Conservation (phyloP, 768 basidiomycete species). For the Lactarius quietus region DNA sequence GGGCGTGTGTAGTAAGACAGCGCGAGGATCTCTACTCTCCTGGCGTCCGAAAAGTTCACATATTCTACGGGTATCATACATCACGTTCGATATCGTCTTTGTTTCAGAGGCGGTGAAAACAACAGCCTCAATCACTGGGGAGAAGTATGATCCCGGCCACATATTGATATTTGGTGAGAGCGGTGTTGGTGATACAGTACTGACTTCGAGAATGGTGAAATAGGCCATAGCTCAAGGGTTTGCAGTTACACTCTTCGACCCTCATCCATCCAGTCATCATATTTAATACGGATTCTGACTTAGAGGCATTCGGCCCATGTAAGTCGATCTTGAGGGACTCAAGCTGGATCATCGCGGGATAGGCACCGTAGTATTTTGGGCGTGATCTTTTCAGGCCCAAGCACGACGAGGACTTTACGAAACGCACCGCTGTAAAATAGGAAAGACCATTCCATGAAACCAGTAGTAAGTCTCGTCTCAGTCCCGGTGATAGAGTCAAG, state of each 20-base stretch:
- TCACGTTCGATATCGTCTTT: too few species aligned
- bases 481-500: background rate
- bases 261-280: too few species aligned
- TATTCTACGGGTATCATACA: too few species aligned
- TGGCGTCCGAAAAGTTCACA: too few species aligned
- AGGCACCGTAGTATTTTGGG: background rate
- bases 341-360: background rate
- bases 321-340: background rate
- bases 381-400: background rate
- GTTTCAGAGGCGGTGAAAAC: too few species aligned
- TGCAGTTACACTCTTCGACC: too few species aligned
- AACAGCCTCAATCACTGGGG: background rate
- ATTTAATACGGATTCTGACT: too few species aligned
- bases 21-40: too few species aligned
- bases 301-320: too few species aligned
- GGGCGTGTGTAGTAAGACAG: too few species aligned
- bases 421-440: background rate
- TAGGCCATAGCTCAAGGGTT: too few species aligned
- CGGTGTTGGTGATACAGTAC: too few species aligned
- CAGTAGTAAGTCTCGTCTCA: background rate
- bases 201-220: background rate
- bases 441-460: background rate
- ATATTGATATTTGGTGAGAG: constrained; percentile 1
- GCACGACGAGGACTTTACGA: background rate
- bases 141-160: background rate